Conservation (phyloP, 1,284 basidiomycete species). For the Golubevia sp. region DNA sequence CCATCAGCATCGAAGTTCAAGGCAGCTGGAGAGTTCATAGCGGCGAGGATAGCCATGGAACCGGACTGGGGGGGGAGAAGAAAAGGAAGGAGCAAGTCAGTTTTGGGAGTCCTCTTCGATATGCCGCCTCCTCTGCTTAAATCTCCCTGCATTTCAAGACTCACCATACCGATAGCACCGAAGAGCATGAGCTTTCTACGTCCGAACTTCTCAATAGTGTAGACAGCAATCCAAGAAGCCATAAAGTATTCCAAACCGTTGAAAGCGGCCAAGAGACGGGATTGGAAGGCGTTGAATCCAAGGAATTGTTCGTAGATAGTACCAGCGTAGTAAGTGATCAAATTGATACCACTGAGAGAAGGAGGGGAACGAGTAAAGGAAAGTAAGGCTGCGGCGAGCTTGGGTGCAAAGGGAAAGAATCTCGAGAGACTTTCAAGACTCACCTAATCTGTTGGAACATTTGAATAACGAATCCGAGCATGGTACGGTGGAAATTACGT, state of each 20-base stretch:
- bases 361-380: neutral
- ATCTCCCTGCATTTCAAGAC: too few species aligned
- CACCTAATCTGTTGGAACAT: constrained; percentile 54
- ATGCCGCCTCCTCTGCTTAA: too few species aligned
- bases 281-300: constrained; percentile 34
- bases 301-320: constrained; percentile 49
- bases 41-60: constrained; percentile 42
- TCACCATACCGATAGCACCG: constrained; percentile 42
- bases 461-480: constrained; percentile 47
- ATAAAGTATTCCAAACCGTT: constrained; percentile 59
- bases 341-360: neutral
- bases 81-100: too few species aligned
- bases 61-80: too few species aligned
- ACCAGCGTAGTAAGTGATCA: constrained; percentile 57
- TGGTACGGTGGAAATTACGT: constrained; percentile 53
- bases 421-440: too few species aligned
- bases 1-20: constrained; percentile 8
- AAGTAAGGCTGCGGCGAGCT: too few species aligned
- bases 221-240: constrained; percentile 54
- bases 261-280: constrained; percentile 51
- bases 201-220: constrained; percentile 45
- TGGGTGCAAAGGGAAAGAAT: too few species aligned
- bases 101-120: too few species aligned
- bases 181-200: constrained; percentile 53
- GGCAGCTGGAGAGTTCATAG: constrained; percentile 6